phyloP scores from a whole-genome alignment of 73 alveolate genomes.

The Paramecium tetraurelia region DNA sequence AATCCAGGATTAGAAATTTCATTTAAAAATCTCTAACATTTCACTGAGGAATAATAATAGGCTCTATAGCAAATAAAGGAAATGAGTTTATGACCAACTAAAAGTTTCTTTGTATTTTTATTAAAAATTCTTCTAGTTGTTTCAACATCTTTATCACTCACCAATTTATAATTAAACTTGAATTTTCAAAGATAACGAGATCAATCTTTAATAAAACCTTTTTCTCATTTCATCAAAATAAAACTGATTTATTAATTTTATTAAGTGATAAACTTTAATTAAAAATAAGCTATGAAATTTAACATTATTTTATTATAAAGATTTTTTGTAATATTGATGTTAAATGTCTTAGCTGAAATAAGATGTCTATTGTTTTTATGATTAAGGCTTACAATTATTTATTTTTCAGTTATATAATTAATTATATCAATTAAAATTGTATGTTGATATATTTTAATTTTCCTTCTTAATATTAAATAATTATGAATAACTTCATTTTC shows the following conservation, averaged over 20 bases:
- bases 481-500: not conserved
- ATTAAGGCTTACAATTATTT: too few species aligned
- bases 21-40: slow-evolving; percentile 18
- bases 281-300: too few species aligned
- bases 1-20: slow-evolving; percentile 50
- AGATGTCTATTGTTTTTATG: too few species aligned
- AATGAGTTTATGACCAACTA: not conserved
- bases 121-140: not conserved
- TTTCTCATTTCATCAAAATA: not conserved
- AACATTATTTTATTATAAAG: not conserved
- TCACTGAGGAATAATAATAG: not conserved
- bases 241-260: too few species aligned
- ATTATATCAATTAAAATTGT: not conserved
- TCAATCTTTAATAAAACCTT: not conserved
- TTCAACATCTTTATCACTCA: not conserved
- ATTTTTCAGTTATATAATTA: not conserved
- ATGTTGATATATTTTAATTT: not conserved
- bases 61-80: not conserved
- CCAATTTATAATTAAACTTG: too few species aligned
- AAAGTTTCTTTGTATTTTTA: not conserved
- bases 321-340: not conserved
- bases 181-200: too few species aligned
- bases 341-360: not conserved
- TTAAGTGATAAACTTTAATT: too few species aligned
- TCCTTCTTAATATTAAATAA: not conserved